Conservation (phyloP, 768 basidiomycete species). For the Dacryopinax spathularia region DNA sequence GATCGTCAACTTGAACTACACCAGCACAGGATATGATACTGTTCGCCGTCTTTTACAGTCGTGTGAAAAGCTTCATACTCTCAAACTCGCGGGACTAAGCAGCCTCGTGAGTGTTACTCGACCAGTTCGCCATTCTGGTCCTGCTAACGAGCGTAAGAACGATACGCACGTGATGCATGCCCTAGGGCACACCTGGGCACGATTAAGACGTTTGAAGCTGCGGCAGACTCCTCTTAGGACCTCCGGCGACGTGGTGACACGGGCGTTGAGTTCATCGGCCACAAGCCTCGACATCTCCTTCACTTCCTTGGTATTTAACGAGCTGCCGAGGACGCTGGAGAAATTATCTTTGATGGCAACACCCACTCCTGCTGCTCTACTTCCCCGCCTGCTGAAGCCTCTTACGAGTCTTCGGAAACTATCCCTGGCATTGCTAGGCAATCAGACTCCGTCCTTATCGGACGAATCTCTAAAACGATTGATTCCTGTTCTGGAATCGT, state of each 20-base stretch:
- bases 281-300: constrained; percentile 47
- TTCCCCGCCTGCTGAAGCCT: constrained; percentile 28
- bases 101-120: not conserved
- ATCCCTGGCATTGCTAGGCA: constrained; percentile 40
- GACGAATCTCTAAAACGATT: constrained; percentile 35
- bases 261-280: not conserved
- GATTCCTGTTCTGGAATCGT: constrained; percentile 28
- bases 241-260: not conserved
- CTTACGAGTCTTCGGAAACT: constrained; percentile 36
- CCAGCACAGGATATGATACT: constrained; percentile 17
- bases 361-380: constrained; percentile 27
- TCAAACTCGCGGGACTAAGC: not conserved
- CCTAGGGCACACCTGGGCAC: not conserved
- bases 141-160: not conserved
- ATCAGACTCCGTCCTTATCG: constrained; percentile 40
- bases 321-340: constrained; percentile 25
- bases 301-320: constrained; percentile 24
- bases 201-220: not conserved
- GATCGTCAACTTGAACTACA: constrained; percentile 46
- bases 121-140: not conserved
- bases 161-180: not conserved
- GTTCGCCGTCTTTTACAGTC: not conserved
- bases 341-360: constrained; percentile 56
- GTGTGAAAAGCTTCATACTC: not conserved
- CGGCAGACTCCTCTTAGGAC: not conserved